A percentile compares a stretch with the other conserved stretches of the same genome.
Conservation (phyloP, 2,329 filamentous ascomycete species). For the Colletotrichum neosansevieriae region DNA sequence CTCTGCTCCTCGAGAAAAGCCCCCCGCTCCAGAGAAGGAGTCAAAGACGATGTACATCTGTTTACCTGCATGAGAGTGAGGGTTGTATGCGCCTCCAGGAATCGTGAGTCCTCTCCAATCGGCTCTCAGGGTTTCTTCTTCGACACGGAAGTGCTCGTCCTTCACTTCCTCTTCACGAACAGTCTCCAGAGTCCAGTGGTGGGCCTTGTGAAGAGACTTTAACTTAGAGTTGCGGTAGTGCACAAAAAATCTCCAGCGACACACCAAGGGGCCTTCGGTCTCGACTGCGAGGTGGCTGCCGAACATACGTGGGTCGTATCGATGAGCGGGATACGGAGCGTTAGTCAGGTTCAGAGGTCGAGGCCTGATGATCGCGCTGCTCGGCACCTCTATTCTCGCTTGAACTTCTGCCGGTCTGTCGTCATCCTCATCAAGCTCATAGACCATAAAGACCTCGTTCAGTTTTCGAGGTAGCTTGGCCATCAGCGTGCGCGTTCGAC, state of each 20-base stretch:
- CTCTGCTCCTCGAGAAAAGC: conserved; percentile 74
- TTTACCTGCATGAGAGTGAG: neutral
- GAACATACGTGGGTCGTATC: conserved; percentile 44
- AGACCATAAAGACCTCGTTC: conserved; percentile 59
- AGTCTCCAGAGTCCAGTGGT: conserved; percentile 53
- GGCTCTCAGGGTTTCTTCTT: conserved; percentile 48
- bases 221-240: conserved; percentile 47
- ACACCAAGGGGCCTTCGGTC: conserved; percentile 58
- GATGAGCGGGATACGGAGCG: conserved; percentile 55
- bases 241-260: conserved; percentile 61
- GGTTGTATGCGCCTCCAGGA: conserved; percentile 51
- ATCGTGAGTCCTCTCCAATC: conserved; percentile 55
- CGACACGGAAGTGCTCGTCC: conserved; percentile 46
- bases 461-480: conserved; percentile 53
- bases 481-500: conserved; percentile 49
- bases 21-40: conserved; percentile 79
- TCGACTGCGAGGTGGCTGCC: conserved; percentile 42
- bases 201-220: conserved; percentile 41
- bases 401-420: conserved; percentile 48
- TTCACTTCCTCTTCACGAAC: conserved; percentile 48
- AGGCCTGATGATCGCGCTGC: conserved; percentile 52
- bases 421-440: conserved; percentile 55
- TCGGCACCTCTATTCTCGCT: conserved; percentile 55
- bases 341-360: conserved; percentile 69
- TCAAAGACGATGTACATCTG: conserved; percentile 77